These are phyloP conservation scores for Xylariaceae sp. DNA, from an alignment of 2,329 filamentous ascomycete genomes.

Conservation along the genomic window DNA sequence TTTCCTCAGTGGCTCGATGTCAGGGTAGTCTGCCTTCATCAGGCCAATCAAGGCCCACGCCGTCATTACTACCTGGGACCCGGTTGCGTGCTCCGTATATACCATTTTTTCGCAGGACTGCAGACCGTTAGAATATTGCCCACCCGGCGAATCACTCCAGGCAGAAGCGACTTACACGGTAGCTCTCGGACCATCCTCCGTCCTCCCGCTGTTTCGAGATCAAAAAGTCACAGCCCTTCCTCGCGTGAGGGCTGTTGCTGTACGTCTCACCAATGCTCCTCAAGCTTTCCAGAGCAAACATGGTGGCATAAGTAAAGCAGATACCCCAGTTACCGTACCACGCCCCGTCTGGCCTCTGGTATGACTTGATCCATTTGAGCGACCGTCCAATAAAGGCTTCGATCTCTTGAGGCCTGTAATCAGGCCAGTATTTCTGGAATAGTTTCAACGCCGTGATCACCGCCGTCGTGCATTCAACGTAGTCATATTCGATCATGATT, in stretches of 20 bases:
- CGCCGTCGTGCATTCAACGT: slow-evolving; percentile 96
- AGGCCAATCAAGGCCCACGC: slow-evolving; percentile 85
- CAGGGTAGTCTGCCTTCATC: slow-evolving; percentile 80
- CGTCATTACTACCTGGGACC: slow-evolving; percentile 91
- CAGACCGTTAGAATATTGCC: slow-evolving; percentile 1
- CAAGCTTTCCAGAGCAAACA: slow-evolving; percentile 93
- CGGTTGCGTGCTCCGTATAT: slow-evolving; percentile 73
- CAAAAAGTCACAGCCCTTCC: slow-evolving; percentile 82
- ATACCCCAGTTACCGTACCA: slow-evolving; percentile 99
- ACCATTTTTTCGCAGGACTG: slow-evolving; percentile 75
- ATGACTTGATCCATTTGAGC: slow-evolving; percentile 78
- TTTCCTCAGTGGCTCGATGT: slow-evolving; percentile 70
- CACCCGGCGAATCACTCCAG: background rate
- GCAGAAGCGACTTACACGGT: slow-evolving; percentile 56
- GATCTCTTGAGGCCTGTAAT: slow-evolving; percentile 79
- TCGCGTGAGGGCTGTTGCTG: slow-evolving; percentile 69
- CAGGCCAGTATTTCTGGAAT: slow-evolving; percentile 79
- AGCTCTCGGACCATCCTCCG: slow-evolving; percentile 96
- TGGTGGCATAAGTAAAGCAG: slow-evolving; percentile 94
- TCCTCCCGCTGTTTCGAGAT: slow-evolving; percentile 82
- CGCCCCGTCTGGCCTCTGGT: slow-evolving; percentile 79
- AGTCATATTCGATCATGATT: slow-evolving; percentile 99
- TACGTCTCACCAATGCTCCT: slow-evolving; percentile 82
- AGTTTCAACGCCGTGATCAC: slow-evolving; percentile 84
- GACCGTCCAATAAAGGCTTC: slow-evolving; percentile 71